A percentile compares a stretch with the other conserved stretches of the same genome.
These are phyloP conservation scores for Bacidia rubella DNA, from an alignment of 495 filamentous ascomycete species.

Conservation along the genomic window DNA sequence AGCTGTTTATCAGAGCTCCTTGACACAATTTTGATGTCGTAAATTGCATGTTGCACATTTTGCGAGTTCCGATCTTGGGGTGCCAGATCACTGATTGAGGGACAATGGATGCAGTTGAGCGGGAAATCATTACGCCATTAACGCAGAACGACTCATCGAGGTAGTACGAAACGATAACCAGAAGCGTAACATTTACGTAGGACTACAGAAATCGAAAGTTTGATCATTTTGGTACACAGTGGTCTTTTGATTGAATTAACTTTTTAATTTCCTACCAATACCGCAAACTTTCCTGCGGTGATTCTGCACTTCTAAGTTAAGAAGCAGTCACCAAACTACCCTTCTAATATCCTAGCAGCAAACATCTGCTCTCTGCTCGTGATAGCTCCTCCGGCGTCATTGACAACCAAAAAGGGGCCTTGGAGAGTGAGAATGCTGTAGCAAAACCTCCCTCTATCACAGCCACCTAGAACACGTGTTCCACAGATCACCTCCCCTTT, in stretches of 20 bases:
- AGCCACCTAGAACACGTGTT: no score
- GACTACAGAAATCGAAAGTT: no score
- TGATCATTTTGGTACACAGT: not conserved
- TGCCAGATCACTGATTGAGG: not conserved
- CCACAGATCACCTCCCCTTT: not conserved
- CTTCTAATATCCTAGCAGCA: slow-evolving; percentile 3
- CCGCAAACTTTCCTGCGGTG: not conserved
- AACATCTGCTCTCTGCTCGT: not conserved
- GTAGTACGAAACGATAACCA: no score
- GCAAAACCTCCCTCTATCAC: not conserved
- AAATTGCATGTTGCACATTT: not conserved
- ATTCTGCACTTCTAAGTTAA: slow-evolving; percentile 6
- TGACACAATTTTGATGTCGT: no score
- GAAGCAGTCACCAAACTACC: not conserved
- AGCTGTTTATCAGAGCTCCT: no score
- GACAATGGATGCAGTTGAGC: not conserved
- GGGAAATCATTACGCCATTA: no score
- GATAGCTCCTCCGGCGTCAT: not conserved
- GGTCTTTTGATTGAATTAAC: not conserved
- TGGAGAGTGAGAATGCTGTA: not conserved
- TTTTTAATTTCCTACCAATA: not conserved
- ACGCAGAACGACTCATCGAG: no score
- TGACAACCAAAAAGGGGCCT: not conserved
- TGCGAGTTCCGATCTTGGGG: not conserved
- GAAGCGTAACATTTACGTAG: no score